Evolutionary conservation across 495 filamentous ascomycete genomes (phyloP).

Genomic region (Talaromyces proteolyticus): DNA sequence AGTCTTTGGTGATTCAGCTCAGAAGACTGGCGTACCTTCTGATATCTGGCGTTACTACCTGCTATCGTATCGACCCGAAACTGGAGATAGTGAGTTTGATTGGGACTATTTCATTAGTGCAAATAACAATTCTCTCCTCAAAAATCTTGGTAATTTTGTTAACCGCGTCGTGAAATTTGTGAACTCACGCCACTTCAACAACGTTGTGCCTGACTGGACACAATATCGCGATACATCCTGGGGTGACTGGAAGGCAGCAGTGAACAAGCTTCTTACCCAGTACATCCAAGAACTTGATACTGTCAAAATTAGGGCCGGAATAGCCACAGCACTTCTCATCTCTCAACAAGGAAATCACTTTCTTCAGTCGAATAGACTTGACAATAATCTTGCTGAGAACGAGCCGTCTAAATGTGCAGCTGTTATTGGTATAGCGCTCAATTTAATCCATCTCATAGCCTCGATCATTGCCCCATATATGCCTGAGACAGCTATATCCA

Average conservation of each 20-base stretch:
- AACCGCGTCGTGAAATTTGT: constrained; percentile 92
- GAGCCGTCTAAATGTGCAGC: constrained; percentile 68
- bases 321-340: constrained; percentile 65
- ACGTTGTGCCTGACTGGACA: constrained; percentile 61
- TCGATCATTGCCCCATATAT: constrained; percentile 77
- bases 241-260: constrained; percentile 52
- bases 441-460: constrained; percentile 75
- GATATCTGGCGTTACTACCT: constrained; percentile 95
- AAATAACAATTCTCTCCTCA: constrained; percentile 89
- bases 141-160: constrained; percentile 90
- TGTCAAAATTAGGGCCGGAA: constrained; percentile 69
- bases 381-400: constrained; percentile 70
- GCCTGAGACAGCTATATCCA: constrained; percentile 69
- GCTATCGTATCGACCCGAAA: constrained; percentile 81
- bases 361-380: constrained; percentile 74
- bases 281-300: constrained; percentile 70
- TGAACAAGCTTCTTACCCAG: constrained; percentile 56
- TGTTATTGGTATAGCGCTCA: constrained; percentile 75
- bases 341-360: constrained; percentile 72
- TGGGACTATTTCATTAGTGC: constrained; percentile 78
- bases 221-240: constrained; percentile 39
- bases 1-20: constrained; percentile 72
- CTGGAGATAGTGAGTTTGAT: constrained; percentile 82
- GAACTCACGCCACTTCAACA: constrained; percentile 66
- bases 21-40: constrained; percentile 60